phyloP scores from a whole-genome alignment of 306 rosid genomes.

The Quillaja saponaria region DNA sequence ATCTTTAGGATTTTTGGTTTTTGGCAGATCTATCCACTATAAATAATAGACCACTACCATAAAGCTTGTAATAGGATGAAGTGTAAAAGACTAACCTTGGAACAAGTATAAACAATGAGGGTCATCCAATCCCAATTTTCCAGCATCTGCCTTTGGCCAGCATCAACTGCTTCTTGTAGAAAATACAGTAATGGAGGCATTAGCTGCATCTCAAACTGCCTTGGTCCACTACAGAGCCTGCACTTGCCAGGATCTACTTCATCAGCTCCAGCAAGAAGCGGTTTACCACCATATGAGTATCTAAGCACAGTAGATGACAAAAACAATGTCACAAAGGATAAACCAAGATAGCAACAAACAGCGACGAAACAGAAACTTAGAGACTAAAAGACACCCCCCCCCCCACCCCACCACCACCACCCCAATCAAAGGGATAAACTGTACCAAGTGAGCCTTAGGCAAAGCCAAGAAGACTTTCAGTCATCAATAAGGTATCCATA shows the following conservation, averaged over 20 bases:
- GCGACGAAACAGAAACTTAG: slow-evolving; percentile 5
- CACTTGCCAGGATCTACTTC: slow-evolving; percentile 67
- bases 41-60: slow-evolving; percentile 1
- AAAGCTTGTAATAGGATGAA: slow-evolving; percentile 8
- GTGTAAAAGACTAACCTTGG: slow-evolving; percentile 50
- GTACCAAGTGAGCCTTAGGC: no score
- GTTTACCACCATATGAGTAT: slow-evolving; percentile 72
- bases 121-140: slow-evolving; percentile 95
- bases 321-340: not conserved
- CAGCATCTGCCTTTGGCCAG: slow-evolving; percentile 42
- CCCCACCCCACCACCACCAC: no score
- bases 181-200: slow-evolving; percentile 84
- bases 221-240: slow-evolving; percentile 62
- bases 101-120: slow-evolving; percentile 68
- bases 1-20: no score
- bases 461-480: no score
- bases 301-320: slow-evolving; percentile 37
- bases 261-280: slow-evolving; percentile 57
- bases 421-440: slow-evolving; percentile 2
- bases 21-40: no score
- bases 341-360: not conserved
- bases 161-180: slow-evolving; percentile 68
- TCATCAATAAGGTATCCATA: slow-evolving; percentile 10
- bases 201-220: slow-evolving; percentile 83
- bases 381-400: no score